Evolutionary conservation across 192 early-diverging fungal species (phyloP), one percentile per base, ranked within the genome.

Genomic region (Dissophora globulifera): DNA sequence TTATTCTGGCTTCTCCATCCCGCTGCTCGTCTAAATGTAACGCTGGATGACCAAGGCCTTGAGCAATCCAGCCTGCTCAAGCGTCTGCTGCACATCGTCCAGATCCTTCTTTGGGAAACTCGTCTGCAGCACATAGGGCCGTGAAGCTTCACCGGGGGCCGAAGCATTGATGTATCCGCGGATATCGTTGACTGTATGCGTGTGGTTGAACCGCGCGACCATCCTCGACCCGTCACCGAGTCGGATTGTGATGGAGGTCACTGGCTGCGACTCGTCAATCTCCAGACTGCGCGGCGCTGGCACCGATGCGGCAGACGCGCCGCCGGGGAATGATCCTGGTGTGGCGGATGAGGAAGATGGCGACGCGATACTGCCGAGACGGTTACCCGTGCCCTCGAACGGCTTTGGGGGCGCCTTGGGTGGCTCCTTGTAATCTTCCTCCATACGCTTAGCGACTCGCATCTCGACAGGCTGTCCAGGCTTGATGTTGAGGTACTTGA

Each of bases 401-500:
- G 94, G 87, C 50, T 88, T 86, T 25, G 88, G 70, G 33, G 89
- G 87, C 7, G 89, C 86, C 67, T 93, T 93, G 45, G 92, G 87
- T 19, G 95, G 93, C 27, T 91, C 91, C 49, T 84, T 78, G 68
- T 93, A 99, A 56, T 96, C 91, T 71, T 99, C 94, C 25, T 95
- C 87, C 65, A 93, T 79, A 32, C 91, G 88, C 43, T 90, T 87
- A 16, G 87, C 83, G 3, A 99, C 94, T 43, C 89, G 82, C 78
- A 99, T 88, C 63, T 95, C 93, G 1, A 99, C 96, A 22, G 88
- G 92, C 68, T 98, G 95, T 26, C 94, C 95, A 31, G 89, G 90
- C 2, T 82, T 86, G 19, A 97, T 92, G 74, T 97, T 96, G 58
- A 98, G 83, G 19, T 94, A 85, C 27, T 89, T 85, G 46, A 94